Evolutionary conservation across 1,139 yeast species (phyloP).

Genomic region (Yueomyces sp.): DNA sequence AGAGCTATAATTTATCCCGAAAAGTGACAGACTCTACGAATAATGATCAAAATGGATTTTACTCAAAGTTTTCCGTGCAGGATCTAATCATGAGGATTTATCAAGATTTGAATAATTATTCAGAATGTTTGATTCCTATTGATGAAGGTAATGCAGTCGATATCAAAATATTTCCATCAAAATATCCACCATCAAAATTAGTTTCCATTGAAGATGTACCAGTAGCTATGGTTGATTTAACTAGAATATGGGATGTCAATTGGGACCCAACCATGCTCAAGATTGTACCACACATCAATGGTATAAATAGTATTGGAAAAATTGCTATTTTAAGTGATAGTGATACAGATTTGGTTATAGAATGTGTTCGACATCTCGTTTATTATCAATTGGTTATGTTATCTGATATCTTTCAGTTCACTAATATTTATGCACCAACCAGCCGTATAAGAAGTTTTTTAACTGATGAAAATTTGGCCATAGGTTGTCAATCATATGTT

Average conservation of each 20-base stretch:
- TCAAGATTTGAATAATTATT: slow-evolving; percentile 86
- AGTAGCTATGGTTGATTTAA: slow-evolving; percentile 62
- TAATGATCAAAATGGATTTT: not conserved
- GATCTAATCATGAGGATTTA: slow-evolving; percentile 77
- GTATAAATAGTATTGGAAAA: slow-evolving; percentile 67
- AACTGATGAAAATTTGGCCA: slow-evolving; percentile 52
- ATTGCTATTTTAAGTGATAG: slow-evolving; percentile 77
- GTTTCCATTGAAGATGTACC: slow-evolving; percentile 68
- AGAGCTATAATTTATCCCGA: not conserved
- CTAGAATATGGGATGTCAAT: slow-evolving; percentile 64
- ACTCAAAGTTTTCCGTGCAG: slow-evolving; percentile 43
- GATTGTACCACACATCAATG: slow-evolving; percentile 76
- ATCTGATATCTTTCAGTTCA: slow-evolving; percentile 79
- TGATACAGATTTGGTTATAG: slow-evolving; percentile 64
- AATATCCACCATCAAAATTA: slow-evolving; percentile 71
- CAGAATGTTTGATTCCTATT: slow-evolving; percentile 90
- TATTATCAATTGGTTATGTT: slow-evolving; percentile 79
- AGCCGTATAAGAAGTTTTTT: slow-evolving; percentile 60
- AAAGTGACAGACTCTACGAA: not conserved
- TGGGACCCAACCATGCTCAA: slow-evolving; percentile 97
- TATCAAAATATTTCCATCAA: slow-evolving; percentile 76
- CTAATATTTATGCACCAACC: slow-evolving; percentile 82
- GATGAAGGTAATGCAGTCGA: slow-evolving; percentile 86
- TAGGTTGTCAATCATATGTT: slow-evolving; percentile 78
- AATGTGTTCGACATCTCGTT: slow-evolving; percentile 82